These are phyloP conservation scores for Paramecium pentaurelia DNA, from an alignment of 73 alveolate genomes.

Conservation along the genomic window DNA sequence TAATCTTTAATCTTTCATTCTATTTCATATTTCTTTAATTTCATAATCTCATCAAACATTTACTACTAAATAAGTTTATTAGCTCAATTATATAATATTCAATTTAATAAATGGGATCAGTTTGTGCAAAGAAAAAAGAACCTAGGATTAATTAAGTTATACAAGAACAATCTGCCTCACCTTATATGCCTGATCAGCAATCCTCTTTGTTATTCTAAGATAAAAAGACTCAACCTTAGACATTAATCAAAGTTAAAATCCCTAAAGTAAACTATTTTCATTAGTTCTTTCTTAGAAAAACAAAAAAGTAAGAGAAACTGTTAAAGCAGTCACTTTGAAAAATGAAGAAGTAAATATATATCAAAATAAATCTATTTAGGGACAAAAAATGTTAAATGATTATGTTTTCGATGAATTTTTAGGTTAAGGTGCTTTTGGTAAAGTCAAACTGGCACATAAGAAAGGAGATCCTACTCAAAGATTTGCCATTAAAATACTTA, in stretches of 20 bases:
- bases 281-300: not conserved
- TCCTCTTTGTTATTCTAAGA: not conserved
- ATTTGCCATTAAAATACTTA: conserved; percentile 51
- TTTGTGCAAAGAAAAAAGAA: conserved; percentile 29
- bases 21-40: not conserved
- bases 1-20: not conserved
- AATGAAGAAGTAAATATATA: not conserved
- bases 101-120: conserved; percentile 29
- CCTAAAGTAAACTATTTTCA: not conserved
- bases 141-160: not conserved
- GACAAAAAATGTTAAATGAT: conserved; percentile 55
- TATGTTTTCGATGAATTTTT: conserved; percentile 51
- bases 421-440: conserved; percentile 61
- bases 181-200: not conserved
- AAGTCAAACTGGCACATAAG: conserved; percentile 55
- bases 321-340: not conserved
- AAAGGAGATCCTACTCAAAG: not conserved
- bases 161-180: not conserved
- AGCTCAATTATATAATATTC: not conserved
- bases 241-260: not conserved
- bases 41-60: not conserved
- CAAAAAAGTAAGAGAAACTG: conserved; percentile 35
- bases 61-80: not conserved
- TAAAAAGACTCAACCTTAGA: not conserved
- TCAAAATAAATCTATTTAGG: not conserved